Conservation (phyloP, 2,329 filamentous ascomycete species). For the Helotiales sp. region DNA sequence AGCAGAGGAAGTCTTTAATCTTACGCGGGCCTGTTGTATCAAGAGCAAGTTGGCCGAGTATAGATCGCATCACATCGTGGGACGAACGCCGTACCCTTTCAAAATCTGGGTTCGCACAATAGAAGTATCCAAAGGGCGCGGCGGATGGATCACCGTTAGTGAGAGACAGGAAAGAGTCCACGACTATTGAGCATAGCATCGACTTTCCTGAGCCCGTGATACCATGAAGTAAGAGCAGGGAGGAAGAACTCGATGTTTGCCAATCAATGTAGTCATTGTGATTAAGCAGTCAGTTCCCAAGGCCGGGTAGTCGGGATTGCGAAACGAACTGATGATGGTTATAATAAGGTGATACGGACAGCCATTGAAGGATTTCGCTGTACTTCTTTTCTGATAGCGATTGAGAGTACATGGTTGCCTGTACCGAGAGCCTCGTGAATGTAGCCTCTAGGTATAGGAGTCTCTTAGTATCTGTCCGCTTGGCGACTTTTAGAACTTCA, state of each 20-base stretch:
- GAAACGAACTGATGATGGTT: conserved; percentile 1
- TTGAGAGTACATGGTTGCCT: not conserved
- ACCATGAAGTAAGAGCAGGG: conserved; percentile 37
- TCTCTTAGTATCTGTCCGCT: too few species aligned
- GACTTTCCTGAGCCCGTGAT: conserved; percentile 21
- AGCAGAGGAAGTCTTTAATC: not conserved
- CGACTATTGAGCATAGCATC: not conserved
- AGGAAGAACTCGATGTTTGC: conserved; percentile 32
- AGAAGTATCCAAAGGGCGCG: conserved; percentile 29
- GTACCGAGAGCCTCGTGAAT: not conserved
- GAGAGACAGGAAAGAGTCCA: conserved; percentile 7
- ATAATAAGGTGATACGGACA: conserved; percentile 3
- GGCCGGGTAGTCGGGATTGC: conserved; percentile 20
- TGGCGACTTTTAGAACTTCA: too few species aligned
- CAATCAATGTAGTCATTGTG: conserved; percentile 29
- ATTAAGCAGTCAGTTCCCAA: conserved; percentile 25
- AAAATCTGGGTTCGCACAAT: conserved; percentile 27
- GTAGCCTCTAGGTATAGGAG: not conserved
- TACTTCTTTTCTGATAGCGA: conserved; percentile 6
- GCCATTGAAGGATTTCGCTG: conserved; percentile 14
- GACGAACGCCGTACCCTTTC: conserved; percentile 28
- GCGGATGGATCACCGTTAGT: not conserved
- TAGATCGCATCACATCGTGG: conserved; percentile 23
- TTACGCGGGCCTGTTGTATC: conserved; percentile 1
- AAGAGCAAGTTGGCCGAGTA: conserved; percentile 27